Conservation (phyloP, 1,284 basidiomycete genomes). For the Irpex sp. region DNA sequence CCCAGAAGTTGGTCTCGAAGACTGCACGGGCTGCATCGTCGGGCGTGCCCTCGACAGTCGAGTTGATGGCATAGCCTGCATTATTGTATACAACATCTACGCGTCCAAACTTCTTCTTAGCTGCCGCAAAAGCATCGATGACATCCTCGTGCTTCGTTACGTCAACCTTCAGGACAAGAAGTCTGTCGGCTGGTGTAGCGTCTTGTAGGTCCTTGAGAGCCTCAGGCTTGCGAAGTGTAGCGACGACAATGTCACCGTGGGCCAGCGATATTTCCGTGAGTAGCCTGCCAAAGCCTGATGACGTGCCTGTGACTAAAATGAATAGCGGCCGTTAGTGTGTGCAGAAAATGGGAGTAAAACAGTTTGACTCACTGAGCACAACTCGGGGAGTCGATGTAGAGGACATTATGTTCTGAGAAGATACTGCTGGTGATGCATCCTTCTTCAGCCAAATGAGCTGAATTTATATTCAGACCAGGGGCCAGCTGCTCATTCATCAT, state of each 20-base stretch:
- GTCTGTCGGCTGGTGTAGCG: background rate
- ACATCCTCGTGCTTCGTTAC: constrained; percentile 30
- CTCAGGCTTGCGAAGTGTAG: constrained; percentile 8
- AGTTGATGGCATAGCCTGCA: constrained; percentile 27
- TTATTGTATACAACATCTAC: constrained; percentile 44
- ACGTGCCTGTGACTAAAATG: constrained; percentile 9
- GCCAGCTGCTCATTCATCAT: too few species aligned
- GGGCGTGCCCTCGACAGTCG: constrained; percentile 33
- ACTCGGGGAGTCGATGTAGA: too few species aligned
- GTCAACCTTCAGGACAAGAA: constrained; percentile 26
- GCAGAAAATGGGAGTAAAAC: too few species aligned
- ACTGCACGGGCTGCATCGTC: constrained; percentile 26
- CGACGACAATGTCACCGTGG: constrained; percentile 10
- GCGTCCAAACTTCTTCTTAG: constrained; percentile 33
- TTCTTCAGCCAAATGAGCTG: too few species aligned
- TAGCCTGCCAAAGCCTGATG: constrained; percentile 8
- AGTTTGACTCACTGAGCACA: too few species aligned
- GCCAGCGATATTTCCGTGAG: constrained; percentile 5
- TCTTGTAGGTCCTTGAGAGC: constrained; percentile 6
- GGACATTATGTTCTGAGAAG: too few species aligned
- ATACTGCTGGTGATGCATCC: too few species aligned
- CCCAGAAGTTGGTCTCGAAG: constrained; percentile 38
- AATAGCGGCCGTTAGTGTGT: background rate
- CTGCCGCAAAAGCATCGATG: constrained; percentile 29
- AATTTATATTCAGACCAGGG: too few species aligned